Base-by-base conservation (phyloP, 2,329 filamentous ascomycete genomes). In the Coniella vitis region DNA sequence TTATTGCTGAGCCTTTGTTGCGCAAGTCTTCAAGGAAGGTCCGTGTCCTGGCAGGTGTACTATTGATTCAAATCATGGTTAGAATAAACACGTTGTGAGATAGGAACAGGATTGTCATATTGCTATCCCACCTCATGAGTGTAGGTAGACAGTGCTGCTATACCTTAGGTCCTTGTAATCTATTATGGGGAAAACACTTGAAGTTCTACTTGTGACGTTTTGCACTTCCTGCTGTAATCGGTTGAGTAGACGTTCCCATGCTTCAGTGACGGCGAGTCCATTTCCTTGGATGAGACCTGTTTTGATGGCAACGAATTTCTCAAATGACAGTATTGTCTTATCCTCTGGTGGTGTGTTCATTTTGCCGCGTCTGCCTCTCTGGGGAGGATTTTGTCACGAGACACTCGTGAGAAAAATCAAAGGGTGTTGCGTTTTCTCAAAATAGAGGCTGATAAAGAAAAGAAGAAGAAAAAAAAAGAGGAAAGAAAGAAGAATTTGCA, bases 261-360 rank as follows among this genome's bases (percentile, higher is more conserved):
- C 68, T 8, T 62, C 60, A 25, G 58, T 57, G 7, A 75, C 54
- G 25, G 61, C 60, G 5, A 60, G 54, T 49, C 71, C 66, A 52
- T 65, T 65, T 17, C 68, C 67, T 17, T 56, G 56, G 13, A 71
- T 60, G 32, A 74, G 58, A 20, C 60, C 57, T 31, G 59, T 55
- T 52, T 74, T 74, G 46, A 72, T 60, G 16, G 62, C 58, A 10
- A 67, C 65, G 46, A 72, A 73, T 3, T 69, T 65, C 39, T 57
- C 50, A 13, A 69, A 67, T 2, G 73, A 61, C 39, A 65, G 64
- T 14, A 62, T 57, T 16, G 52, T 34, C 21, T 20, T 21, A 13
- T 32, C 46, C 22, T 35, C 34, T 13, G 48, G 48, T 7, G 52
- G 49, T 16, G 50, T 50, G 39, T 48, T 52, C 38, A 50, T 45